Conservation (phyloP, 805 yeast genomes). For the Candida fluviatilis region DNA sequence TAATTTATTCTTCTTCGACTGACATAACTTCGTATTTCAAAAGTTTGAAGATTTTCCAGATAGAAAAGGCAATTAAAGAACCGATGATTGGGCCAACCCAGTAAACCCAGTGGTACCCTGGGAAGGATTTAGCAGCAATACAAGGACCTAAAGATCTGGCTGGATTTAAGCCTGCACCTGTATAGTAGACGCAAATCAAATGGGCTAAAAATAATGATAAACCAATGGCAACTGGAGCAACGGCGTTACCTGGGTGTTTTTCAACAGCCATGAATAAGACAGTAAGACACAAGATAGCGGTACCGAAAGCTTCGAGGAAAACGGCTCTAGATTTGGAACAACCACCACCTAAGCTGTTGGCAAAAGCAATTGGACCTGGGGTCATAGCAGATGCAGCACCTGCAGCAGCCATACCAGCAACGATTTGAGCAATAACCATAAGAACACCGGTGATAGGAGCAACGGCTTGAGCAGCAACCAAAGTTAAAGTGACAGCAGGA, state of each 20-base stretch:
- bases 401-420: slow-evolving; percentile 91
- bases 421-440: slow-evolving; percentile 63
- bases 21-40: slow-evolving; percentile 60
- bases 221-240: slow-evolving; percentile 85
- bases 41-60: slow-evolving; percentile 64
- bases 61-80: slow-evolving; percentile 56
- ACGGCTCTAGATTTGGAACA: slow-evolving; percentile 70
- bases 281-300: slow-evolving; percentile 66
- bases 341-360: slow-evolving; percentile 70
- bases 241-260: slow-evolving; percentile 62
- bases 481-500: slow-evolving; percentile 79
- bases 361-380: slow-evolving; percentile 71
- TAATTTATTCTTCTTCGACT: not conserved
- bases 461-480: slow-evolving; percentile 69
- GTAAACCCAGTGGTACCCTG: slow-evolving; percentile 85
- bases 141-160: slow-evolving; percentile 87
- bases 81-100: slow-evolving; percentile 88
- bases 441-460: slow-evolving; percentile 67
- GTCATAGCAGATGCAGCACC: slow-evolving; percentile 84
- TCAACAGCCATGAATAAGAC: slow-evolving; percentile 83
- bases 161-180: slow-evolving; percentile 92
- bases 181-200: slow-evolving; percentile 73
- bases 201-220: slow-evolving; percentile 77
- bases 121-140: slow-evolving; percentile 69
- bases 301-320: slow-evolving; percentile 79